Evolutionary conservation across 331 rosid species (phyloP).

Genomic region (Malus hybrid): DNA sequence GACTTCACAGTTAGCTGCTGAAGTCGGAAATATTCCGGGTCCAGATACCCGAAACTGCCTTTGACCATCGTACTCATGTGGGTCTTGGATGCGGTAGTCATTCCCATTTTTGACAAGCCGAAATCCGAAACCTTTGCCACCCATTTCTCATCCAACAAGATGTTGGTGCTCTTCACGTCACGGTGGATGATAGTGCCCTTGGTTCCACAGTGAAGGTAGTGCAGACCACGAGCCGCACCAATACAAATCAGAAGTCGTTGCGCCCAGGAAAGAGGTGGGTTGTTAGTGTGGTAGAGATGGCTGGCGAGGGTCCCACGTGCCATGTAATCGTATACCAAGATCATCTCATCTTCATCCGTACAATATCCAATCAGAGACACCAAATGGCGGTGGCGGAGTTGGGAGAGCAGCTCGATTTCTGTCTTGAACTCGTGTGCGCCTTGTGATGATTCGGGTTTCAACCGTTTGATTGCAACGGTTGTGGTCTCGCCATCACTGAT

Average conservation of each 20-base stretch:
- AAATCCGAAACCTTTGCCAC: constrained; percentile 37
- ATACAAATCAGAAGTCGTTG: constrained; percentile 33
- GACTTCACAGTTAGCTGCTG: constrained; percentile 57
- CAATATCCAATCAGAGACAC: constrained; percentile 42
- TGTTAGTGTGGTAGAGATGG: constrained; percentile 22
- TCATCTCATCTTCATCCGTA: constrained; percentile 31
- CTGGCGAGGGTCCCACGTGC: constrained; percentile 19
- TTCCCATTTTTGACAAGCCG: constrained; percentile 56
- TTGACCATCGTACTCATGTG: constrained; percentile 60
- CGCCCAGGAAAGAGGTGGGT: constrained; percentile 23
- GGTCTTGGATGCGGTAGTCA: constrained; percentile 18
- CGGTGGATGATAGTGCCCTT: constrained; percentile 14
- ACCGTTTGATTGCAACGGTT: constrained; percentile 10
- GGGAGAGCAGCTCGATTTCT: constrained; percentile 25
- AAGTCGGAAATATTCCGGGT: constrained; percentile 57
- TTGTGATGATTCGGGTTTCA: constrained; percentile 18
- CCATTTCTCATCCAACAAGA: constrained; percentile 13
- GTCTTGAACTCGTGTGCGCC: constrained; percentile 17
- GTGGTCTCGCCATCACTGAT: neutral
- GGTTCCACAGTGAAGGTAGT: constrained; percentile 16
- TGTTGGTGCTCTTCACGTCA: constrained; percentile 26
- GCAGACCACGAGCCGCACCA: constrained; percentile 22
- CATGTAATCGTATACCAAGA: constrained; percentile 51
- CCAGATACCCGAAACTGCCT: constrained; percentile 65
- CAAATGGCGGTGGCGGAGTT: constrained; percentile 18